These are phyloP conservation scores for Penicillium riverlandense DNA, from an alignment of 495 filamentous ascomycete species.

Conservation along the genomic window DNA sequence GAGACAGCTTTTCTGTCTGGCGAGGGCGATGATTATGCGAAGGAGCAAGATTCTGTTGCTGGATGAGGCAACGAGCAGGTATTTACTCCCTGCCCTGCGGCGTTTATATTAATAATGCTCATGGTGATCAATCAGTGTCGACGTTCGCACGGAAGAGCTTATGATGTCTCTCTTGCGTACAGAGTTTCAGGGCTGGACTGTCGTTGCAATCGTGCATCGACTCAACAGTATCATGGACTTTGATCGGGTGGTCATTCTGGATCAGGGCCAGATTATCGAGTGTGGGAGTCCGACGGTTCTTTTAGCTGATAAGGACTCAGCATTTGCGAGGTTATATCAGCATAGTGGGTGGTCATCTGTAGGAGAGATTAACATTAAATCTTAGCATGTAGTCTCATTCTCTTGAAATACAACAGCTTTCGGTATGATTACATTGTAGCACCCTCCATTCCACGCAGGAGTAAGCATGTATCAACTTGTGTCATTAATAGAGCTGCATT, in stretches of 20 bases:
- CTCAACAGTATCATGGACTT: conserved; percentile 40
- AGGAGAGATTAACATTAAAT: too few species aligned
- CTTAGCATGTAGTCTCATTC: too few species aligned
- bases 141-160: conserved; percentile 32
- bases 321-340: too few species aligned
- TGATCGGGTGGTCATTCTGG: conserved; percentile 41
- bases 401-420: too few species aligned
- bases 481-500: too few species aligned
- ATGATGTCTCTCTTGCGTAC: conserved; percentile 36
- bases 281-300: conserved; percentile 20
- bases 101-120: conserved; percentile 34
- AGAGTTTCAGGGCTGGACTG: conserved; percentile 39
- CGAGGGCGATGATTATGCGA: conserved; percentile 39
- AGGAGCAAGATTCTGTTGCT: conserved; percentile 15
- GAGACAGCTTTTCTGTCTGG: conserved; percentile 47
- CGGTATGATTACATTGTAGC: too few species aligned
- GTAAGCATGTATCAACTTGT: too few species aligned
- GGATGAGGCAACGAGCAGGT: conserved; percentile 12
- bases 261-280: conserved; percentile 30
- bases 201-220: conserved; percentile 42
- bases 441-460: too few species aligned
- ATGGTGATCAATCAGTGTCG: conserved; percentile 32
- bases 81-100: too few species aligned
- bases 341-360: too few species aligned
- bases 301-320: too few species aligned